phyloP scores from a whole-genome alignment of 352 stramenopile genomes.

The Globisporangium nagaii region DNA sequence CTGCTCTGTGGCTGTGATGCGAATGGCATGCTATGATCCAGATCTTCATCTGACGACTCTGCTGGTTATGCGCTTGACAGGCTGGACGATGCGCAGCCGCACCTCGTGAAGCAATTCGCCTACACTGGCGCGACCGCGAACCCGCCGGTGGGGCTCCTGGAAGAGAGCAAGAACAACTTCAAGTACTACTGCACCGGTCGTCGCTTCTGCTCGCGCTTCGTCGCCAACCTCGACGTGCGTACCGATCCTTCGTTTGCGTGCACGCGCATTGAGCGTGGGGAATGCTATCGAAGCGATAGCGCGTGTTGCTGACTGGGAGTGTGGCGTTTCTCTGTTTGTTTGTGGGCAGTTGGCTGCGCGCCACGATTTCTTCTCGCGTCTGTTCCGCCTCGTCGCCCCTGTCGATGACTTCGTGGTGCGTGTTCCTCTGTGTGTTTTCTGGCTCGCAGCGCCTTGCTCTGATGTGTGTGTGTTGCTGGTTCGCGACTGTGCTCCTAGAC shows the following conservation, averaged over 20 bases:
- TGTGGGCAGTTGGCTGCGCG: constrained; percentile 35
- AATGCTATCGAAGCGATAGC: neutral
- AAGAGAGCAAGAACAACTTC: constrained; percentile 72
- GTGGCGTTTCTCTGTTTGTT: neutral
- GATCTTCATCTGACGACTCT: no score
- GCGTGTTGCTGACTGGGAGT: neutral
- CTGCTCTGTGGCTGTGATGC: neutral
- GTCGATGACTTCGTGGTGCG: constrained; percentile 10
- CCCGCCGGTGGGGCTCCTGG: constrained; percentile 53
- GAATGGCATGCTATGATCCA: no score
- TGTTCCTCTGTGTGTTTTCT: neutral
- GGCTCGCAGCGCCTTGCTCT: neutral
- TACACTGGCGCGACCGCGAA: constrained; percentile 64
- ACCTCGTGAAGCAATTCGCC: constrained; percentile 63
- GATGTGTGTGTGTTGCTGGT: neutral
- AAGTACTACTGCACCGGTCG: constrained; percentile 84
- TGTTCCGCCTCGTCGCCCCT: constrained; percentile 43
- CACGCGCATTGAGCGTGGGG: neutral
- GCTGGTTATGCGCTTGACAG: constrained; percentile 11
- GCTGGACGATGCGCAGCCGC: constrained; percentile 58
- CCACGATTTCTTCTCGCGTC: constrained; percentile 57
- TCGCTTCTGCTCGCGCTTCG: constrained; percentile 69
- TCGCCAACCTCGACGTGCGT: constrained; percentile 54
- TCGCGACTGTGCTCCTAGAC: constrained; percentile 27
- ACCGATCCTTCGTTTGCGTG: neutral